These are phyloP conservation scores for Phytophthora vignae DNA, from an alignment of 352 stramenopile species.

Conservation along the genomic window DNA sequence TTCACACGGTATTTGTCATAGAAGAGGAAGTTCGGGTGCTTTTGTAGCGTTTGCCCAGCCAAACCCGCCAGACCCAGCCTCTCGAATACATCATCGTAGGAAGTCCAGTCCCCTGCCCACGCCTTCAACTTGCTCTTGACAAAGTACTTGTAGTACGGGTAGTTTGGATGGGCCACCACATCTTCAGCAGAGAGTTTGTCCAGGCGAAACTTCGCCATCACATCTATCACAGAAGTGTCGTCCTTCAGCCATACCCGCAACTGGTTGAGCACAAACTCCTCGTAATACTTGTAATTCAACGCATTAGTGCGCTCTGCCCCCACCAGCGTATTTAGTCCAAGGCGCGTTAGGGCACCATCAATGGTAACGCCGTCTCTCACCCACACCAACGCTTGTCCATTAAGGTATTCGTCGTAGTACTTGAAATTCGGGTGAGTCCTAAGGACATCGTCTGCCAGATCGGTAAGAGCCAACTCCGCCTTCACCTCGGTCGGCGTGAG, in stretches of 20 bases:
- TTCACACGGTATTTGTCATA: not conserved
- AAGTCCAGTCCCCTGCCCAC: constrained; percentile 2
- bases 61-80: constrained; percentile 7
- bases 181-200: constrained; percentile 6
- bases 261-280: constrained; percentile 12
- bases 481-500: constrained; percentile 10
- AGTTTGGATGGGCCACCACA: constrained; percentile 12
- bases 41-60: not conserved
- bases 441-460: not conserved
- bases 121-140: constrained; percentile 16
- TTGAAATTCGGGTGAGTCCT: constrained; percentile 13
- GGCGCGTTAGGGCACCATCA: not conserved
- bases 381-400: constrained; percentile 2
- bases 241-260: constrained; percentile 7
- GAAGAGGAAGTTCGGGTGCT: constrained; percentile 13
- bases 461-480: constrained; percentile 1
- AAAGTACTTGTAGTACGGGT: constrained; percentile 18
- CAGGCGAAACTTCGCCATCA: constrained; percentile 18
- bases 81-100: not conserved
- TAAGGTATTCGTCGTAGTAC: constrained; percentile 23
- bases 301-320: not conserved
- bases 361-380: not conserved
- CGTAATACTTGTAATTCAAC: constrained; percentile 22
- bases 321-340: constrained; percentile 12
- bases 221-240: not conserved